Percentiles rank a stretch among this genome's conserved stretches.
Evolutionary conservation across 2,329 filamentous ascomycete genomes (phyloP).

Genomic region (Diaporthe vexans): DNA sequence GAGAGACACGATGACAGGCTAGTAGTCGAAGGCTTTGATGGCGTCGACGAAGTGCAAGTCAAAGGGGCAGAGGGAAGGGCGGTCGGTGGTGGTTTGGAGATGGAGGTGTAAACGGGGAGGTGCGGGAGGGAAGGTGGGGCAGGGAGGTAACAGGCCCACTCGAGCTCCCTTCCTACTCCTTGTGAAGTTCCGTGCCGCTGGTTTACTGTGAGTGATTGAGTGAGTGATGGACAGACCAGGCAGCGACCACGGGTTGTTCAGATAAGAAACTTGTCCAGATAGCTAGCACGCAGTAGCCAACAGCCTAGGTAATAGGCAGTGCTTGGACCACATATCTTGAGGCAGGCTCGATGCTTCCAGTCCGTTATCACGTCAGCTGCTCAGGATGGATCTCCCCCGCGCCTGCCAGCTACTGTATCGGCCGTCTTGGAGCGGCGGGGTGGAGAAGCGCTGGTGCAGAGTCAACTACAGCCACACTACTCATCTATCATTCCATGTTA

Average conservation of each 20-base stretch:
- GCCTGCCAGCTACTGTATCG: neutral
- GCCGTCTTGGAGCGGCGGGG: neutral
- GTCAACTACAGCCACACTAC: neutral
- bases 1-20: slow-evolving; percentile 5
- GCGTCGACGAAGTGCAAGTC: neutral
- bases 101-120: slow-evolving; percentile 8
- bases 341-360: neutral
- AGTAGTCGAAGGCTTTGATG: slow-evolving; percentile 4
- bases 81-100: neutral
- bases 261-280: slow-evolving; percentile 15
- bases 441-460: neutral
- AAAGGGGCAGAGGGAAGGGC: neutral
- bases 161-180: neutral
- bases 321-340: neutral
- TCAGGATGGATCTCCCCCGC: slow-evolving; percentile 1
- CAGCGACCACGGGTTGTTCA: slow-evolving; percentile 3
- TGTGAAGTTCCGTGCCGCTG: slow-evolving; percentile 15
- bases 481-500: neutral
- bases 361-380: slow-evolving; percentile 15
- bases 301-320: too few relatives aligned
- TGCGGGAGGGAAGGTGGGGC: slow-evolving; percentile 23
- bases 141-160: slow-evolving; percentile 7
- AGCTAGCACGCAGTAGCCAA: neutral
- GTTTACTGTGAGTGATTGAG: neutral
- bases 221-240: slow-evolving; percentile 12